Conservation (phyloP, 148 eudicot species). For the Fagopyrum esculentum region DNA sequence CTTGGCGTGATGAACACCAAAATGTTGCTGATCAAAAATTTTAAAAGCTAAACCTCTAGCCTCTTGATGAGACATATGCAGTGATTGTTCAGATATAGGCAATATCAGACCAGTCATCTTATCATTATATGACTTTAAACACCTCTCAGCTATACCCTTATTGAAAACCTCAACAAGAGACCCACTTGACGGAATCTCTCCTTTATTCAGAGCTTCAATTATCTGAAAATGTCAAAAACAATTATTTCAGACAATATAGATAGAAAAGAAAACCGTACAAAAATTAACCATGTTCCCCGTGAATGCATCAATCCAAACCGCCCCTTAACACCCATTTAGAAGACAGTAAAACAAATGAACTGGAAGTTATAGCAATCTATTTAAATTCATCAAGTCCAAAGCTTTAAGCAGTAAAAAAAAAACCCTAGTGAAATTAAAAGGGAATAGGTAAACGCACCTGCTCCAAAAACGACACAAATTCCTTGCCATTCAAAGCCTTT, state of each 20-base stretch:
- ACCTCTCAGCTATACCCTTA: conserved; percentile 78
- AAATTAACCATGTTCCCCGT: background rate
- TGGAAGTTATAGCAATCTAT: background rate
- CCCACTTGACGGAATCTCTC: conserved; percentile 96
- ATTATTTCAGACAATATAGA: background rate
- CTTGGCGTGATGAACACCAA: conserved; percentile 93
- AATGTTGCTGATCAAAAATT: conserved; percentile 81
- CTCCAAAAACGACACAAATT: conserved; percentile 80
- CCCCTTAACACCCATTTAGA: background rate
- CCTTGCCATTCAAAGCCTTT: conserved; percentile 66
- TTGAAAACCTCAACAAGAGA: conserved; percentile 97
- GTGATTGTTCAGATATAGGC: conserved; percentile 51
- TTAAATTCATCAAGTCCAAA: background rate
- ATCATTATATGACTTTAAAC: conserved; percentile 64
- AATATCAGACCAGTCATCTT: conserved; percentile 52
- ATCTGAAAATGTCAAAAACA: conserved; percentile 38
- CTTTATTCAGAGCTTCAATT: conserved; percentile 95
- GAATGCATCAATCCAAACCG: background rate
- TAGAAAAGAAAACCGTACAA: background rate
- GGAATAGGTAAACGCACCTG: conserved; percentile 39
- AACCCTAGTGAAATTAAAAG: background rate
- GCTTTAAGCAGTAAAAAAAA: background rate
- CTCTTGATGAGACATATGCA: conserved; percentile 52
- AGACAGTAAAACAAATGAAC: background rate
- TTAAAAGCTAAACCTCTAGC: conserved; percentile 50